Base-by-base conservation (phyloP, 352 stramenopile species). In the Pythium vanterpoolii region DNA sequence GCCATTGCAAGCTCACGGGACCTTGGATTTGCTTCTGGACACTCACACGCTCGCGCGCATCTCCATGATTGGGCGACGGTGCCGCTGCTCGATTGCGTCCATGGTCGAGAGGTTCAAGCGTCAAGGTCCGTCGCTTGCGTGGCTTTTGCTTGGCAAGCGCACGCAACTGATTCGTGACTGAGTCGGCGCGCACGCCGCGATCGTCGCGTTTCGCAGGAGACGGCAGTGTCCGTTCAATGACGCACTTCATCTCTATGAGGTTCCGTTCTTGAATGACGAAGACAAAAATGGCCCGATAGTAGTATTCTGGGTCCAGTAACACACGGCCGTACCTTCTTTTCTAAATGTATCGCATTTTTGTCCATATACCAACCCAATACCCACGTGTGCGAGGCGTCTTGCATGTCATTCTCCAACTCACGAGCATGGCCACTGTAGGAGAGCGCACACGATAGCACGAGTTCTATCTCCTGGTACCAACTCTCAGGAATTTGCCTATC, bases 11-110 rank as follows among this genome's bases (percentile, higher is more conserved):
- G 21, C 64, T 76, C 27, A 84, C 33, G 7, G 77, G 73, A 10
- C 74, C 75, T 34, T 81, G 74, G n/a, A 76, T 76, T 13, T 77
- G 74, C 49, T 74, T 77, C 19, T 73, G 71, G 11, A 79, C 46
- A 21, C 49, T 74, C 18, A 56, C 24, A 0, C 16, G 56, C 19
- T 63, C 56, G 24, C 14, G 23, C 2, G 28, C 1, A 7, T 44
- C 7, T 26, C 21, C 38, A 43, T 59, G 38, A 19, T 59, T 59
- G 8, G 2, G 28, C 19, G 54, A 44, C 21, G 23, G 21, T 46
- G 21, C 27, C 40, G 33, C 47, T 18, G 34, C 16, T 43, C 21
- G 27, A 45, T 11, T 6, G 10, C 18, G 34, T 4, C 26, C 27
- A 21, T 59, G 6, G 1, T 50, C 33, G 8, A 81, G 58, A 10